These are phyloP conservation scores for Fusarium dimerum DNA, from an alignment of 2,329 filamentous ascomycete genomes.

Conservation along the genomic window DNA sequence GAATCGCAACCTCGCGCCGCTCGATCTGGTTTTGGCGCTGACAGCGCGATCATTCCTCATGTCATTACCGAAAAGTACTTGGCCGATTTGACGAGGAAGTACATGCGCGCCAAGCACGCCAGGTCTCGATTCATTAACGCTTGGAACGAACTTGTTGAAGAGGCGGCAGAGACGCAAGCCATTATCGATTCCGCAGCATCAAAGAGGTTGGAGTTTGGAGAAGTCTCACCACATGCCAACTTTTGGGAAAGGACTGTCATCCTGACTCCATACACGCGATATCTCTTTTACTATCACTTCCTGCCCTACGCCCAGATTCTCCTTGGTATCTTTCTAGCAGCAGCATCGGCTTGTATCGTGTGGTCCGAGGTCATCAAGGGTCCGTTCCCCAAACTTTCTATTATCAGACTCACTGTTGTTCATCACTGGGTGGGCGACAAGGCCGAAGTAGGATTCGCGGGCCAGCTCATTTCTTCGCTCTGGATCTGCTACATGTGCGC, in stretches of 20 bases:
- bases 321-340: slow-evolving; percentile 66
- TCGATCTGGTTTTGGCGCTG: slow-evolving; percentile 43
- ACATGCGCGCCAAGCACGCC: slow-evolving; percentile 80
- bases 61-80: slow-evolving; percentile 93
- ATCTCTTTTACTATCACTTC: slow-evolving; percentile 72
- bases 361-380: slow-evolving; percentile 93
- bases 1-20: slow-evolving; percentile 56
- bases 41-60: slow-evolving; percentile 61
- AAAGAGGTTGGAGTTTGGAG: slow-evolving; percentile 75
- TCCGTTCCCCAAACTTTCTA: slow-evolving; percentile 74
- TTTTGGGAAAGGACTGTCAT: slow-evolving; percentile 58
- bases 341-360: slow-evolving; percentile 80
- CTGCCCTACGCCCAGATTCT: slow-evolving; percentile 68
- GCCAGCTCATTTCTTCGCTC: slow-evolving; percentile 77
- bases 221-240: slow-evolving; percentile 55
- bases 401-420: slow-evolving; percentile 67
- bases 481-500: slow-evolving; percentile 98
- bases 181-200: slow-evolving; percentile 84
- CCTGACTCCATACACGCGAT: slow-evolving; percentile 80
- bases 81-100: slow-evolving; percentile 80
- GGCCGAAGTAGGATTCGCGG: slow-evolving; percentile 79
- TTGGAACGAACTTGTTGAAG: slow-evolving; percentile 78
- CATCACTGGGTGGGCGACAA: slow-evolving; percentile 72
- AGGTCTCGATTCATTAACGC: slow-evolving; percentile 81
- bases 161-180: slow-evolving; percentile 73